Evolutionary conservation across 768 basidiomycete species (phyloP).

Genomic region (Kwoniella shandongensis): DNA sequence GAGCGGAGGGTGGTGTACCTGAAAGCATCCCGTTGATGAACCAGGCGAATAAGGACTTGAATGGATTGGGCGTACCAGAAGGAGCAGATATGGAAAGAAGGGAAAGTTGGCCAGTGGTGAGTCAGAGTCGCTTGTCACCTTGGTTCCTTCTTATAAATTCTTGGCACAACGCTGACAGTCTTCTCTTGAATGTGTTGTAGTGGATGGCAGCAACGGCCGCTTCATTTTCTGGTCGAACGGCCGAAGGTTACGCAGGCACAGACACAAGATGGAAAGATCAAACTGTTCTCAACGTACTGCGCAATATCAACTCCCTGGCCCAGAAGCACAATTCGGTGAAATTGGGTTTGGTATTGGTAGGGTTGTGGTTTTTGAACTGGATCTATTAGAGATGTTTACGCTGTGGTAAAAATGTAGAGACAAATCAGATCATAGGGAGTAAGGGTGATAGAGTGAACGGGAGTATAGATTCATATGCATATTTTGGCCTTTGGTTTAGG

Average conservation of each 20-base stretch:
- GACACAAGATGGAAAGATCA: conserved; percentile 55
- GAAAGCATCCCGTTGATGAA: conserved; percentile 52
- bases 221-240: conserved; percentile 20
- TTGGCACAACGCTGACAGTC: background rate
- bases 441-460: too few relatives aligned
- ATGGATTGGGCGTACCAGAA: conserved; percentile 11
- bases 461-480: too few relatives aligned
- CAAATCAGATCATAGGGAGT: too few relatives aligned
- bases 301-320: conserved; percentile 53
- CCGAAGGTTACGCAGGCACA: conserved; percentile 16
- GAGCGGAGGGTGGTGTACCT: conserved; percentile 39
- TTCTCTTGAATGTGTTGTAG: conserved; percentile 16
- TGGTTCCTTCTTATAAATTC: background rate
- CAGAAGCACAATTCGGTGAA: conserved; percentile 57
- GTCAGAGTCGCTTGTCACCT: conserved; percentile 1
- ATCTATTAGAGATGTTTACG: conserved; percentile 54
- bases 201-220: conserved; percentile 42
- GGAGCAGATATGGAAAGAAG: conserved; percentile 21
- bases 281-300: conserved; percentile 53
- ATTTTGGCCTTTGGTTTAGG: too few relatives aligned
- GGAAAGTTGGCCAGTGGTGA: conserved; percentile 34
- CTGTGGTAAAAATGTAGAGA: background rate
- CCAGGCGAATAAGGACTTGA: conserved; percentile 29
- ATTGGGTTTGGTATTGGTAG: conserved; percentile 55
- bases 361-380: conserved; percentile 68